Conservation (phyloP, 352 stramenopile species). For the Peronosclerospora sorghi region DNA sequence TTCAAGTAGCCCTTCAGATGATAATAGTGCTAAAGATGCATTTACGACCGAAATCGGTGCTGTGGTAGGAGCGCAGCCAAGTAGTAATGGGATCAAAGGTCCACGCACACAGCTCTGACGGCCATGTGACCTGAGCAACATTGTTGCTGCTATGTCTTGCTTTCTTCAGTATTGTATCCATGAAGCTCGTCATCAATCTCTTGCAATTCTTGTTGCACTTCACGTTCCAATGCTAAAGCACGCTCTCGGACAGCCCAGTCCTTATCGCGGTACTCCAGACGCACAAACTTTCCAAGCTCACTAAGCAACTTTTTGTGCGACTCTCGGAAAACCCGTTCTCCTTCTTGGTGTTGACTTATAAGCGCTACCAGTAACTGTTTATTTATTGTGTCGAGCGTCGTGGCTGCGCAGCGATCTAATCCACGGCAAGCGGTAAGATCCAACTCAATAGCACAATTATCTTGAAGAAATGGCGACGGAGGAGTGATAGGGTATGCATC, state of each 20-base stretch:
- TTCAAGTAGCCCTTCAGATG: slow-evolving; percentile 8
- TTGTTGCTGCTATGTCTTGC: not conserved
- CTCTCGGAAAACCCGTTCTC: slow-evolving; percentile 28
- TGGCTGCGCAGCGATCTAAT: slow-evolving; percentile 13
- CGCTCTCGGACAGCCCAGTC: slow-evolving; percentile 38
- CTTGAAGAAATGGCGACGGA: slow-evolving; percentile 8
- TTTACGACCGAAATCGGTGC: slow-evolving; percentile 51
- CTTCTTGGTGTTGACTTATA: slow-evolving; percentile 29
- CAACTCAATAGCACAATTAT: slow-evolving; percentile 3
- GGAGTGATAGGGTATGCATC: slow-evolving; percentile 6
- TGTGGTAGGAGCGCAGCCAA: slow-evolving; percentile 32
- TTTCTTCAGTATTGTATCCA: slow-evolving; percentile 17
- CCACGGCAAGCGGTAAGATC: slow-evolving; percentile 6
- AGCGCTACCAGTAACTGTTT: slow-evolving; percentile 26
- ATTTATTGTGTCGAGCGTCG: slow-evolving; percentile 24
- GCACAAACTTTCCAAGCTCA: slow-evolving; percentile 48
- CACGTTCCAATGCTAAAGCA: slow-evolving; percentile 45
- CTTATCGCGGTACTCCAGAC: slow-evolving; percentile 35
- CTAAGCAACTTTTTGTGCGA: slow-evolving; percentile 35
- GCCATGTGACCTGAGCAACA: not conserved
- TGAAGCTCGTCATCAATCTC: slow-evolving; percentile 31
- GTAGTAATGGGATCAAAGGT: slow-evolving; percentile 15
- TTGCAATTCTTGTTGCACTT: slow-evolving; percentile 48
- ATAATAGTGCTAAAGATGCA: slow-evolving; percentile 24
- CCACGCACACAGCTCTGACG: slow-evolving; percentile 33